Base-by-base conservation (phyloP, 176 grass and related monocot genomes). In the Coix lacrymajobi region DNA sequence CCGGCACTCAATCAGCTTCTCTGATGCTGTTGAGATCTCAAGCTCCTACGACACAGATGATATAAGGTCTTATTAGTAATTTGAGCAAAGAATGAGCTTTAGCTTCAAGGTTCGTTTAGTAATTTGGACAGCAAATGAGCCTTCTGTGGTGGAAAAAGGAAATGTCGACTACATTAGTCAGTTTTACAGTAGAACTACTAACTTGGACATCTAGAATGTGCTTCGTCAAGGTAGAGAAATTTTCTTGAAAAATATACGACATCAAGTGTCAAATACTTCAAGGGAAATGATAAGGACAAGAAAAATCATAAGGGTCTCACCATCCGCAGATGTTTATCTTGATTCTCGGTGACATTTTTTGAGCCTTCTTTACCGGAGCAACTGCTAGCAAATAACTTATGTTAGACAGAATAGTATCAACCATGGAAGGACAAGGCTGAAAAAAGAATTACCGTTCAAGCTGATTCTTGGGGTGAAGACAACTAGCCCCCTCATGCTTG, bases 1-100 rank as follows among this genome's bases (percentile, higher is more conserved):
- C 76, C 94, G 90, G 77, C 90, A 95, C 84, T 91, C 90, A 0
- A 88, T 90, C 58, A 98, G 84, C 44, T 93, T 93, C 56, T 98
- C 87, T 69, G 96, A 91, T 83, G 90, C 96, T 10, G 76, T 88
- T 62, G 84, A 84, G 79, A 95, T 93, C 54, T 93, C 85, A 26
- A 74, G 56, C 82, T 85, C 80, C 91, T 94, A 85, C 56, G 46
- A 39, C n/a, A 83, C 34, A 65, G 41, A 51, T 25, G 22, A 31
- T 46, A 30, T 20, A 72, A 71, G 37, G n/a, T 69, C 38, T n/a
- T 12, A 36, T 14, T n/a, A 71, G 68, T 29, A 28, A 3, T 43
- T 43, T 26, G 11, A 3, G 13, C 12, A 71, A 15, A 28, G 24
- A 41, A 70, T n/a, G 11, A 13, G 2, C 0, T 1, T 20, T 26